phyloP scores from a whole-genome alignment of 2,329 filamentous ascomycete species.

The Pseudogymnoascus sp. region DNA sequence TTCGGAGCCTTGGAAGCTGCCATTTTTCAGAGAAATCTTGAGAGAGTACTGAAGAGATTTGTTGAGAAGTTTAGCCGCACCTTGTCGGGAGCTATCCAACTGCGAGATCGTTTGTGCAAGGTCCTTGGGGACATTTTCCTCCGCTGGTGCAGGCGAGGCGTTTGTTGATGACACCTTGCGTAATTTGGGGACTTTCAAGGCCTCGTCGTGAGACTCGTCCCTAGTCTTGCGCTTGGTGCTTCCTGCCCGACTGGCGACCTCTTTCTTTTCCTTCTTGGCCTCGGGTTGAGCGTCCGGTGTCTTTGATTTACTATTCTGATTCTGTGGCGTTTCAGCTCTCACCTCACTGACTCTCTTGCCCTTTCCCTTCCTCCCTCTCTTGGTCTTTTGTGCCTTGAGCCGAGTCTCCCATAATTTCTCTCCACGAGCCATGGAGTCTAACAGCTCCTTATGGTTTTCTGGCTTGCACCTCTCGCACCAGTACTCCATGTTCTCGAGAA shows the following conservation, averaged over 20 bases:
- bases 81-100: conserved; percentile 56
- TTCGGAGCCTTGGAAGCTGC: conserved; percentile 52
- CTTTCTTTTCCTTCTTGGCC: conserved; percentile 37
- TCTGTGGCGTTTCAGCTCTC: conserved; percentile 34
- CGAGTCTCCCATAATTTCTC: conserved; percentile 79
- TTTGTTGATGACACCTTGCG: conserved; percentile 47
- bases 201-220: conserved; percentile 45
- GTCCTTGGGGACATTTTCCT: conserved; percentile 39
- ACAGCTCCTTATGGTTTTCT: conserved; percentile 68
- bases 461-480: conserved; percentile 88
- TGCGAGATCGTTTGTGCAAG: conserved; percentile 43
- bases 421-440: conserved; percentile 68
- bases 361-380: conserved; percentile 52
- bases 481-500: conserved; percentile 47
- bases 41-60: conserved; percentile 62
- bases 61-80: conserved; percentile 59
- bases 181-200: conserved; percentile 33
- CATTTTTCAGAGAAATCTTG: conserved; percentile 55
- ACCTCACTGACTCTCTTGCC: conserved; percentile 54
- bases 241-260: conserved; percentile 31
- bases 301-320: conserved; percentile 30
- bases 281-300: conserved; percentile 19
- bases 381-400: conserved; percentile 48
- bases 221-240: conserved; percentile 48
- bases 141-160: conserved; percentile 26